Conservation (phyloP, 129 eudicot species). For the Flaveria linearis region DNA sequence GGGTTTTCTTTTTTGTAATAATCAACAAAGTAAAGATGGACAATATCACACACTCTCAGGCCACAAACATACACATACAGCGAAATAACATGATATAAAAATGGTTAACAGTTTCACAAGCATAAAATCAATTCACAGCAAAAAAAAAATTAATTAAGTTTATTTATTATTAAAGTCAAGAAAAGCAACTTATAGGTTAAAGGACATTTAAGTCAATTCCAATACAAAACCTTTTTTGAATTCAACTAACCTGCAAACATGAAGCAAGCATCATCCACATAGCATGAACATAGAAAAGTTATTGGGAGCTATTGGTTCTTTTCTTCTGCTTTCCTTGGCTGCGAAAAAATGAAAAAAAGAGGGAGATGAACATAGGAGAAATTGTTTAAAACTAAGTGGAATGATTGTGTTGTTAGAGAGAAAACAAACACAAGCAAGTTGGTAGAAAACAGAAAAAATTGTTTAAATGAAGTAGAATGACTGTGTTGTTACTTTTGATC, state of each 20-base stretch:
- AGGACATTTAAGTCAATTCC: neutral
- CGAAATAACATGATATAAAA: neutral
- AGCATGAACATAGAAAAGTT: neutral
- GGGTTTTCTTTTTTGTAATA: neutral
- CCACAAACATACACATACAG: neutral
- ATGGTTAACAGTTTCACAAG: neutral
- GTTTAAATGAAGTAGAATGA: too few relatives aligned
- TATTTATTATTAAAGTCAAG: neutral
- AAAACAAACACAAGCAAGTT: neutral
- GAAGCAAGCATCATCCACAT: slow-evolving; percentile 22
- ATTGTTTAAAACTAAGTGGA: neutral
- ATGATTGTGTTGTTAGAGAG: neutral
- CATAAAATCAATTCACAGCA: neutral
- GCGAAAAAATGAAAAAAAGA: slow-evolving; percentile 2
- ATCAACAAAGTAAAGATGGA: neutral
- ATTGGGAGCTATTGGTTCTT: slow-evolving; percentile 31
- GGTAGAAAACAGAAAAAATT: neutral
- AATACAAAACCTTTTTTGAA: neutral
- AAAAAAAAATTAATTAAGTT: neutral
- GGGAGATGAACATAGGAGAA: neutral
- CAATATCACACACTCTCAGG: neutral
- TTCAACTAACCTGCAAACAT: slow-evolving; percentile 19
- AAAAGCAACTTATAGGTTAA: neutral
- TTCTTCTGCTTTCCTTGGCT: slow-evolving; percentile 43
- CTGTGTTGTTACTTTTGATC: too few relatives aligned